Evolutionary conservation across 2,329 filamentous ascomycete species (phyloP).

Genomic region (Acrodontium crateriforme): DNA sequence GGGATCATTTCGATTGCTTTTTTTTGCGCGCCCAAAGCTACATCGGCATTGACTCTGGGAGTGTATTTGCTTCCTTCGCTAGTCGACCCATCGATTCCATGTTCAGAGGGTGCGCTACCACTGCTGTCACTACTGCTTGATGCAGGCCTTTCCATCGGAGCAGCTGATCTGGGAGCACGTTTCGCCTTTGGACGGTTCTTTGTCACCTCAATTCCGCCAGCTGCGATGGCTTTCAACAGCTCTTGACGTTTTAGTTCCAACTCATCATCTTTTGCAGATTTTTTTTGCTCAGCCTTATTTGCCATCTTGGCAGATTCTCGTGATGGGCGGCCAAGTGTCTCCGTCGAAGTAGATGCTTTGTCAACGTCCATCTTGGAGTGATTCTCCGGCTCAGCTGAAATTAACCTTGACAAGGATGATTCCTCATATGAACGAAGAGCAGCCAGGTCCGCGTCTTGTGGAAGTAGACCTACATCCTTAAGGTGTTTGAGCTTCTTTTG

Average conservation of each 20-base stretch:
- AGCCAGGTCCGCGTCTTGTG: conserved; percentile 34
- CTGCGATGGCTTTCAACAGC: conserved; percentile 37
- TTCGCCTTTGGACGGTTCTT: neutral
- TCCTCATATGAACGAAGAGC: too few relatives aligned
- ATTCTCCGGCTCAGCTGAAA: too few relatives aligned
- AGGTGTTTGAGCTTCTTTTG: conserved; percentile 37
- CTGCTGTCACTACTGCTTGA: conserved; percentile 5
- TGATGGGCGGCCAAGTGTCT: neutral
- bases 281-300: neutral
- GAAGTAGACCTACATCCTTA: conserved; percentile 40
- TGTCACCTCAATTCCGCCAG: conserved; percentile 38
- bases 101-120: neutral
- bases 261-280: neutral
- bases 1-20: conserved; percentile 5
- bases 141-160: conserved; percentile 13
- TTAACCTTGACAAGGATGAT: too few relatives aligned
- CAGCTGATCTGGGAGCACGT: conserved; percentile 1
- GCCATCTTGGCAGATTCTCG: neutral
- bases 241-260: conserved; percentile 26
- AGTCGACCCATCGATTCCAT: too few relatives aligned
- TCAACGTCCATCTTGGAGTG: conserved; percentile 2
- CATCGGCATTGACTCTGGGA: too few relatives aligned
- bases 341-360: conserved; percentile 1
- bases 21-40: neutral
- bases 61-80: neutral